A percentile compares a stretch with the other conserved stretches of the same genome.
phyloP scores from a whole-genome alignment of 305 asterid species.

The Fraxinus baroniana region DNA sequence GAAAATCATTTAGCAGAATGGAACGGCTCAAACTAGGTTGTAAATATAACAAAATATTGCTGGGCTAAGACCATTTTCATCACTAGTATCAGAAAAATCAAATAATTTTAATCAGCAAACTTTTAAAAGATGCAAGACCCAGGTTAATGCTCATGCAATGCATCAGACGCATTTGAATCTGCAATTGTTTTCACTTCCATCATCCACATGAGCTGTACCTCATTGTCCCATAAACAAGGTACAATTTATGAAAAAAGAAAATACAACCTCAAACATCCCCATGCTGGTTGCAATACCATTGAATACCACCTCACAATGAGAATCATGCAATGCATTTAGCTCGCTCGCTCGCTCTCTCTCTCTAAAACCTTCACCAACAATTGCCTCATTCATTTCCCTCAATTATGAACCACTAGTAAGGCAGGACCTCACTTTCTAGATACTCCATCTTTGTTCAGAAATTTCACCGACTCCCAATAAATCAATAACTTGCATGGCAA shows the following conservation, averaged over 20 bases:
- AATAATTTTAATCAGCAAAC: neutral
- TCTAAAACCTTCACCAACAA: neutral
- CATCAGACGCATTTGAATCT: neutral
- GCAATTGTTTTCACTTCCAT: neutral
- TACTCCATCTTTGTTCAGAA: neutral
- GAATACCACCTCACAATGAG: neutral
- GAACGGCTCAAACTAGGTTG: slow-evolving; percentile 1
- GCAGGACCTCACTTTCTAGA: neutral
- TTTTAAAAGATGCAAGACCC: neutral
- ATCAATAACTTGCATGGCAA: neutral
- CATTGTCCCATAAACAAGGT: neutral
- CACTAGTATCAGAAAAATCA: neutral
- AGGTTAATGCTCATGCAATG: neutral
- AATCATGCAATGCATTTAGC: neutral
- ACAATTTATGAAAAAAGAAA: neutral
- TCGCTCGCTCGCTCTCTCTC: neutral
- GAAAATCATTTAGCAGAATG: neutral
- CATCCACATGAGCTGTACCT: neutral
- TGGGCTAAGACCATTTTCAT: neutral
- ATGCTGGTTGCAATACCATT: neutral
- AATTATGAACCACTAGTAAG: neutral
- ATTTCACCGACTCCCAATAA: neutral
- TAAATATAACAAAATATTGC: slow-evolving; percentile 13
- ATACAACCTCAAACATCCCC: neutral
- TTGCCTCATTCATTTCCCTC: neutral